Conservation (phyloP, 2,329 filamentous ascomycete species). For the Elsinoe arachidis region DNA sequence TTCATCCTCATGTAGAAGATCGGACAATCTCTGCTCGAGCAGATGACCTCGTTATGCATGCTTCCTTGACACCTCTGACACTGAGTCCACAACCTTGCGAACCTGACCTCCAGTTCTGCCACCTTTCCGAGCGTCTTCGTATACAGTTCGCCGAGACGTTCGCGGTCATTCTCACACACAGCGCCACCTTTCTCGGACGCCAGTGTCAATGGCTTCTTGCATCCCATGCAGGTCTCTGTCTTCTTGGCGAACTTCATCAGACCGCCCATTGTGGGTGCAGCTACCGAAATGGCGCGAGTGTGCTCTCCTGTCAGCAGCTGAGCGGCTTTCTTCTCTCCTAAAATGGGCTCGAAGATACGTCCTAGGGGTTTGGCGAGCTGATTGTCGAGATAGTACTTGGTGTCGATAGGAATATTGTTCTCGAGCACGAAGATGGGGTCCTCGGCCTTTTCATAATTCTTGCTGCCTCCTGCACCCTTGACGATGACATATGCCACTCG, state of each 20-base stretch:
- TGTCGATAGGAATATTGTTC: conserved; percentile 96
- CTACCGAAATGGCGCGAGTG: conserved; percentile 87
- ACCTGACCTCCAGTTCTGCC: conserved; percentile 85
- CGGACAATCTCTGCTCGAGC: conserved; percentile 88
- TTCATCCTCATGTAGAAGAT: conserved; percentile 99
- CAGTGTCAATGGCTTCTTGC: conserved; percentile 85
- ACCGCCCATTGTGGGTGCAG: conserved; percentile 81
- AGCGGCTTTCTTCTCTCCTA: conserved; percentile 84
- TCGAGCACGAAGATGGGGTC: conserved; percentile 96
- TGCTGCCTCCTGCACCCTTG: conserved; percentile 78
- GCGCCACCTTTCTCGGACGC: conserved; percentile 75
- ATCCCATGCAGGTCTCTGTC: conserved; percentile 96
- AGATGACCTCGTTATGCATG: conserved; percentile 97
- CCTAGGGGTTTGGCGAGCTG: conserved; percentile 90
- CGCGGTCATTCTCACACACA: conserved; percentile 77
- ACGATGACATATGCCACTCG: conserved; percentile 98
- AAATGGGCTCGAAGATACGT: conserved; percentile 94
- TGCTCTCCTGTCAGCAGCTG: conserved; percentile 85
- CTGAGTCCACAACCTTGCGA: conserved; percentile 92
- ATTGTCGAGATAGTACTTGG: conserved; percentile 97
- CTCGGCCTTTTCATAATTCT: conserved; percentile 95
- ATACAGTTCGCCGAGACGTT: conserved; percentile 84
- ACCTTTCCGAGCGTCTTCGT: conserved; percentile 81
- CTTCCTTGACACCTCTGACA: conserved; percentile 96
- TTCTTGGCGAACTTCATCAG: conserved; percentile 99